Conservation (phyloP, 2,329 filamentous ascomycete species). For the Fusarium sp. region DNA sequence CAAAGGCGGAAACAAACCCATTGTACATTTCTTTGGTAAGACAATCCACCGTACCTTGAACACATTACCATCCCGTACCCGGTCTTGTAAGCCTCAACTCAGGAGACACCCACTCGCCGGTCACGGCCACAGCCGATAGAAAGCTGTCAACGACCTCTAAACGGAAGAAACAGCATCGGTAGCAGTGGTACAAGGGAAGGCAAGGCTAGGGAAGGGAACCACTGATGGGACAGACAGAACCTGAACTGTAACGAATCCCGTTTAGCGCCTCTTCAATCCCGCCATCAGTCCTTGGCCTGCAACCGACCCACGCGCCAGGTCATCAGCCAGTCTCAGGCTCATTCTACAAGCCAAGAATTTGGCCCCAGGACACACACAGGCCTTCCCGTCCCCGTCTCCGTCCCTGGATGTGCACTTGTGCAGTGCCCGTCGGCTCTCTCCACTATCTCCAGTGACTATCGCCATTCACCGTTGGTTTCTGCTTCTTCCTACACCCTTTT, state of each 20-base stretch:
- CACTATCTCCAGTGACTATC: conserved; percentile 39
- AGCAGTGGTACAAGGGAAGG: background rate
- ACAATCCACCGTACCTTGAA: conserved; percentile 21
- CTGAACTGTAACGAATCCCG: conserved; percentile 46
- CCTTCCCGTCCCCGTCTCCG: conserved; percentile 35
- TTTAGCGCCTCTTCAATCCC: conserved; percentile 49
- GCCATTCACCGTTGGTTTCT: conserved; percentile 41
- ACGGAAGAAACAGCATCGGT: conserved; percentile 15
- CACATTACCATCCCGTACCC: conserved; percentile 6
- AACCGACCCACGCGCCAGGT: conserved; percentile 40
- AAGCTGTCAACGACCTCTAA: conserved; percentile 6
- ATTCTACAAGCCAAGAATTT: conserved; percentile 37
- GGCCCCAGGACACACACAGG: conserved; percentile 38
- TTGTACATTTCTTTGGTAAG: conserved; percentile 34
- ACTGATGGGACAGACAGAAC: conserved; percentile 29
- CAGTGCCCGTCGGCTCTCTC: conserved; percentile 30
- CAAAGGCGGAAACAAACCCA: conserved; percentile 28
- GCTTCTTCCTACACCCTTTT: conserved; percentile 37
- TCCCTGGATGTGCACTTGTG: conserved; percentile 30
- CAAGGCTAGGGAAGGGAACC: conserved; percentile 4
- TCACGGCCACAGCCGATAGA: conserved; percentile 33
- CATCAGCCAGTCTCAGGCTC: conserved; percentile 38
- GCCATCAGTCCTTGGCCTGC: conserved; percentile 45
- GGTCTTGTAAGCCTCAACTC: conserved; percentile 18
- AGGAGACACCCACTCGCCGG: conserved; percentile 23